Conservation (phyloP, 1,284 basidiomycete species). For the Cryptococcus sp. region DNA sequence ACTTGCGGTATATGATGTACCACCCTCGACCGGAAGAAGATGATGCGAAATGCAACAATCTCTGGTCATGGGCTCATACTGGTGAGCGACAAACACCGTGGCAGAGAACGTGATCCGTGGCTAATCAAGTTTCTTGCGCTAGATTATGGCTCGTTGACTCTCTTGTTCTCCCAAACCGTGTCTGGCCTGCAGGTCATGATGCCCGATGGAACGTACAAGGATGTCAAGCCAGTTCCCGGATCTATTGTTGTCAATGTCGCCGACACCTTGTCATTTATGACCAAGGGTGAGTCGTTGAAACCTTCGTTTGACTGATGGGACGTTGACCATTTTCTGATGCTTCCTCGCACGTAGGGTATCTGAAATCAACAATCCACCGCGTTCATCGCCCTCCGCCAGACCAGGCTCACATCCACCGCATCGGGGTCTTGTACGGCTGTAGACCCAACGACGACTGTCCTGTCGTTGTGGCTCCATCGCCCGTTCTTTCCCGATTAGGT, state of each 20-base stretch:
- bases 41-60: conserved; percentile 30
- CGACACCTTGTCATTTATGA: conserved; percentile 41
- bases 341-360: conserved; percentile 21
- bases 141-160: conserved; percentile 36
- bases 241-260: conserved; percentile 41
- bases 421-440: conserved; percentile 39
- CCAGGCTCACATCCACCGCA: conserved; percentile 33
- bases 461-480: conserved; percentile 30
- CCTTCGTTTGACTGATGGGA: not conserved
- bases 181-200: conserved; percentile 41
- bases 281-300: conserved; percentile 19
- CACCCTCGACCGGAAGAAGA: conserved; percentile 36
- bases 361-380: conserved; percentile 37
- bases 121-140: too few species aligned
- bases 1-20: conserved; percentile 42
- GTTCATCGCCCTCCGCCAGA: conserved; percentile 35
- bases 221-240: conserved; percentile 33
- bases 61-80: conserved; percentile 39
- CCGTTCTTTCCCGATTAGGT: conserved; percentile 28
- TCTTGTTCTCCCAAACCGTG: conserved; percentile 39
- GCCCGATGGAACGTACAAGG: conserved; percentile 28
- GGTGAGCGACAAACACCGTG: conserved; percentile 1
- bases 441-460: conserved; percentile 36
- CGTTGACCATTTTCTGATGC: not conserved
- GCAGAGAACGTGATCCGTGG: too few species aligned